Base-by-base conservation (phyloP, 164 flowering plant genomes). In the Platanus orientalis region DNA sequence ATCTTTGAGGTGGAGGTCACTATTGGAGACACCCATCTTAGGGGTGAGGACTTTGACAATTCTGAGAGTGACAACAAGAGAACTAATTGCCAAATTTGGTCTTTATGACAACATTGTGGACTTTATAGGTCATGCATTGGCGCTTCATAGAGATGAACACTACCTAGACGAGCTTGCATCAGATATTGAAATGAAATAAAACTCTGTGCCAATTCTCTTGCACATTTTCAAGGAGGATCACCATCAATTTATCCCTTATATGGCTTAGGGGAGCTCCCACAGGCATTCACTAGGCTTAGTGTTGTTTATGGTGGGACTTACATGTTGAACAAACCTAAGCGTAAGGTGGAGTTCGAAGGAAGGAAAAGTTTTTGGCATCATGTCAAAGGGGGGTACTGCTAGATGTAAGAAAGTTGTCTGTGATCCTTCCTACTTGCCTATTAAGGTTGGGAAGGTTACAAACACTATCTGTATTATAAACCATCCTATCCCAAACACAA, bases 271-370 rank as follows among this genome's bases (percentile, higher is more conserved):
- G 98, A 93, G 71, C 90, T 93, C 20, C 98, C 98, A 39, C 98
- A 92, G 96, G 98, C 89, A 67, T 93, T 93, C 85, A 97, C 97
- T 26, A 80, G 98, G 44, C 89, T 93, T 42, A 93, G 98, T 80
- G 98, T 96, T 65, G 98, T 92, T 63, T 88, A 92, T 82, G 96
- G 96, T 73, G 98, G 98, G 21, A 92, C 98, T 27, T 92, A 92
- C 75, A 92, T 92, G 98, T 73, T 92, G 69, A 90, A 85, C 57
- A 92, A 92, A 66, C 96, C 93, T 54, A 92, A 84, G 61, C 90
- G 98, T 93, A 86, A 90, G 98, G 98, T 93, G 17, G 97, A 86
- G 74, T 93, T 84, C 69, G 75, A 84, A 85, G 28, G 92, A 82
- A 73, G 98, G 98, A 44, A 79, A 87, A 75, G 97, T 72, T 58